Percentiles rank a stretch among this genome's conserved stretches.
phyloP scores from a whole-genome alignment of 2,329 filamentous ascomycete genomes.

The Diaporthe vaccinii region DNA sequence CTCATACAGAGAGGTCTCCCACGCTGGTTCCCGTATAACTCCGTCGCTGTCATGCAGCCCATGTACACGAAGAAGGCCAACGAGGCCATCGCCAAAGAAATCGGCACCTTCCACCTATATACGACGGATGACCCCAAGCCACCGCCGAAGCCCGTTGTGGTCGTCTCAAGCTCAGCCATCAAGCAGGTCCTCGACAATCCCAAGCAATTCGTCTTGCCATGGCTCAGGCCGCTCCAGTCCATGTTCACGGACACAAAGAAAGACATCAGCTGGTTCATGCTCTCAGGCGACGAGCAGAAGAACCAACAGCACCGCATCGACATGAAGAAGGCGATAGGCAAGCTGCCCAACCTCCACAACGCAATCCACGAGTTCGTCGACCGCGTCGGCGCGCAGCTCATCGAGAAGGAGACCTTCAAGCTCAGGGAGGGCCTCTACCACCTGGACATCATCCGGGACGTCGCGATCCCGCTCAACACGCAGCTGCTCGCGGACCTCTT shows the following conservation, averaged over 20 bases:
- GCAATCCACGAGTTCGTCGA: constrained; percentile 52
- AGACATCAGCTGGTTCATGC: constrained; percentile 55
- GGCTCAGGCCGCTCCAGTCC: constrained; percentile 49
- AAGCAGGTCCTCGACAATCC: constrained; percentile 43
- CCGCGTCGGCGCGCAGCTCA: constrained; percentile 54
- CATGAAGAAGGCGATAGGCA: constrained; percentile 50
- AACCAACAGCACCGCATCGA: constrained; percentile 51
- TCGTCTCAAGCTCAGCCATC: constrained; percentile 13
- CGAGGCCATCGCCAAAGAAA: constrained; percentile 53
- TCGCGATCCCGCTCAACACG: constrained; percentile 71
- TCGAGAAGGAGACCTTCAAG: constrained; percentile 54
- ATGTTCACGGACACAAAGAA: constrained; percentile 53
- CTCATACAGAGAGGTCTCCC: constrained; percentile 32
- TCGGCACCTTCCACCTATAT: constrained; percentile 54
- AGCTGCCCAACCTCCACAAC: constrained; percentile 45
- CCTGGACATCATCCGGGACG: constrained; percentile 62
- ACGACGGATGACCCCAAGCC: constrained; percentile 53
- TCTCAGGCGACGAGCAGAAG: constrained; percentile 51
- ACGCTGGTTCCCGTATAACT: constrained; percentile 32
- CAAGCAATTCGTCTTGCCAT: constrained; percentile 52
- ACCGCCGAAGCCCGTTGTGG: constrained; percentile 48
- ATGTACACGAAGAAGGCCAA: constrained; percentile 60
- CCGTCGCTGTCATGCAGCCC: constrained; percentile 58
- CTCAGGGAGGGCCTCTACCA: constrained; percentile 54
- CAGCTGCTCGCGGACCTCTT: constrained; percentile 69